phyloP scores from a whole-genome alignment of 495 filamentous ascomycete species.

The Penicillium turbatum region DNA sequence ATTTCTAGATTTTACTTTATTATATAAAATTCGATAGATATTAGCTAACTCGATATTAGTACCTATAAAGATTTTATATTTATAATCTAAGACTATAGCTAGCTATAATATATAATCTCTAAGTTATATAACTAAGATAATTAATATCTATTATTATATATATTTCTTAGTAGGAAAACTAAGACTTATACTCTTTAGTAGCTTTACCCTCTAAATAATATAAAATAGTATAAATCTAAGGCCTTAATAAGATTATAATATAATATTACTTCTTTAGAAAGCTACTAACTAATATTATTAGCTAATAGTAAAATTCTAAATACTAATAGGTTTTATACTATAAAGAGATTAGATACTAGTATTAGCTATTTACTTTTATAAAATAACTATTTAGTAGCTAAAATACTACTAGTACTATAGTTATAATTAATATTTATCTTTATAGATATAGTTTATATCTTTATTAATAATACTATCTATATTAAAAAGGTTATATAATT shows the following conservation, averaged over 20 bases:
- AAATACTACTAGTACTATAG: constrained; percentile 10
- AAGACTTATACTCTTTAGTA: constrained; percentile 16
- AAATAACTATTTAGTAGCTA: constrained; percentile 2
- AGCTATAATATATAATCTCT: constrained; percentile 10
- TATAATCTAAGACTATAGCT: constrained; percentile 15
- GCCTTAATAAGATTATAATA: constrained; percentile 15
- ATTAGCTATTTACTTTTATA: constrained; percentile 5
- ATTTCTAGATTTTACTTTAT: neutral
- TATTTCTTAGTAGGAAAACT: constrained; percentile 15
- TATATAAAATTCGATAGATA: constrained; percentile 10
- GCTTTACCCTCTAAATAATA: constrained; percentile 23
- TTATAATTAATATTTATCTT: constrained; percentile 23
- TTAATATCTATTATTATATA: constrained; percentile 17
- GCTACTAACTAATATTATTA: constrained; percentile 13
- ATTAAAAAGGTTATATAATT: constrained; percentile 8
- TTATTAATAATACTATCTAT: constrained; percentile 8
- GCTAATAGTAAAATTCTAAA: constrained; percentile 12
- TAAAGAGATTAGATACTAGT: neutral
- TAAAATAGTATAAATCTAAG: constrained; percentile 12
- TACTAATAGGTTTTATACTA: neutral
- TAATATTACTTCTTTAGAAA: constrained; percentile 9
- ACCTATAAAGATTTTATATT: constrained; percentile 9
- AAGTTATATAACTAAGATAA: constrained; percentile 11
- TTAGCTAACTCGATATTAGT: constrained; percentile 20
- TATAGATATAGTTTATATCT: constrained; percentile 24